phyloP scores from a whole-genome alignment of 106 monocot genomes.

The Platanthera zijinensis region DNA sequence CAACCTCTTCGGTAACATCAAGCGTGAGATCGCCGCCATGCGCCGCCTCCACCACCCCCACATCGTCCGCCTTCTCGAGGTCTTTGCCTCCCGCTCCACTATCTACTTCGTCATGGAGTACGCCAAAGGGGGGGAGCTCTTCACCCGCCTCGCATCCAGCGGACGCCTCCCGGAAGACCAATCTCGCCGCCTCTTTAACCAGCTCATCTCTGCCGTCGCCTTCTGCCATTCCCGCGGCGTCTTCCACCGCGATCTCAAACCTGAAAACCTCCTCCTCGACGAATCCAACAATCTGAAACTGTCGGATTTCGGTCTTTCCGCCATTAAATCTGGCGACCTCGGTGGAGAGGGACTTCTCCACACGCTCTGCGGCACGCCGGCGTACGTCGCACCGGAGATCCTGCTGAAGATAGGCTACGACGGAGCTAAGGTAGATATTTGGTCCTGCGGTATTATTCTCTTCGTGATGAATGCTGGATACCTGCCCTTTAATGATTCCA shows the following conservation, averaged over 20 bases:
- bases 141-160: conserved; percentile 6
- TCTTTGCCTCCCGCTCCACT: conserved; percentile 27
- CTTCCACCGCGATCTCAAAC: conserved; percentile 17
- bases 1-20: conserved; percentile 14
- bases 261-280: conserved; percentile 11
- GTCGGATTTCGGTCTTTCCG: conserved; percentile 12
- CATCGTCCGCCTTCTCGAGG: conserved; percentile 27
- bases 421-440: not conserved
- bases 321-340: not conserved
- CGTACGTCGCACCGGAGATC: conserved; percentile 16
- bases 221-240: conserved; percentile 14
- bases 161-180: conserved; percentile 20
- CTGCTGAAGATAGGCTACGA: not conserved
- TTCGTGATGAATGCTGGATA: conserved; percentile 7
- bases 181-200: conserved; percentile 21
- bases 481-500: conserved; percentile 21
- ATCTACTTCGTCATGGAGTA: conserved; percentile 32
- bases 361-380: conserved; percentile 17
- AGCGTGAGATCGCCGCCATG: conserved; percentile 26
- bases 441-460: conserved; percentile 11
- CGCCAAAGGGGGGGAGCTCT: conserved; percentile 32
- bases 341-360: not conserved
- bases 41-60: conserved; percentile 32
- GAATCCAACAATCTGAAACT: conserved; percentile 10
- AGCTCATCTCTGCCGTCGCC: conserved; percentile 21